These are phyloP conservation scores for Tulasnella sp. DNA, from an alignment of 768 basidiomycete genomes.

Conservation along the genomic window DNA sequence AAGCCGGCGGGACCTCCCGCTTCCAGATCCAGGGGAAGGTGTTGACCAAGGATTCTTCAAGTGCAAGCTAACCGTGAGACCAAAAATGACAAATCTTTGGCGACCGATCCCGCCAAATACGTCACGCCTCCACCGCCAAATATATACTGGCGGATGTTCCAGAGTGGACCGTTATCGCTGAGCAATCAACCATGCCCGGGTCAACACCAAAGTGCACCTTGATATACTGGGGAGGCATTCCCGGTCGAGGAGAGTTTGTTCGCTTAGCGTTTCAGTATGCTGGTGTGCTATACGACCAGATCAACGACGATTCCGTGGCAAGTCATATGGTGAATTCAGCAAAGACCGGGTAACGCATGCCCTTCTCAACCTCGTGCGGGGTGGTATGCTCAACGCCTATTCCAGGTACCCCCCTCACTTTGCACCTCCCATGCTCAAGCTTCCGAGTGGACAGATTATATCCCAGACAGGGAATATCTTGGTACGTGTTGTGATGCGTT, in stretches of 20 bases:
- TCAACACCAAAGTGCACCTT: slow-evolving; percentile 2
- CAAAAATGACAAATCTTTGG: neutral
- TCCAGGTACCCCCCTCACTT: slow-evolving; percentile 36
- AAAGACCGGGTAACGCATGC: slow-evolving; percentile 16
- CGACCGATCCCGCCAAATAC: neutral
- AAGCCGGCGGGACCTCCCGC: neutral
- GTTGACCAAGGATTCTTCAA: no score
- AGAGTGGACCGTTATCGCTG: neutral
- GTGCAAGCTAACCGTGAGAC: neutral
- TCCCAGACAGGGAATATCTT: slow-evolving; percentile 42
- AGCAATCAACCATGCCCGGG: neutral
- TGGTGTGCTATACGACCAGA: slow-evolving; percentile 38
- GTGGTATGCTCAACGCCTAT: neutral
- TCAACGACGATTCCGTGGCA: slow-evolving; percentile 29
- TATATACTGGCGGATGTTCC: neutral
- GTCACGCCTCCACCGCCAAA: neutral
- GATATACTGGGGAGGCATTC: slow-evolving; percentile 32
- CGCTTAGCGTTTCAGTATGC: slow-evolving; percentile 42
- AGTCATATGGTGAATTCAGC: slow-evolving; percentile 27
- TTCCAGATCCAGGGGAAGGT: neutral
- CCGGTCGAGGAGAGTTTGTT: slow-evolving; percentile 42
- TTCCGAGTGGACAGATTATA: slow-evolving; percentile 34
- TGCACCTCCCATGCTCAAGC: slow-evolving; percentile 43
- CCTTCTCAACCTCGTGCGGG: neutral
- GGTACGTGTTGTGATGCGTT: slow-evolving; percentile 36